Evolutionary conservation across 345 rosid species (phyloP), one percentile per base, ranked within the genome.

Genomic region (Mangifera indica): DNA sequence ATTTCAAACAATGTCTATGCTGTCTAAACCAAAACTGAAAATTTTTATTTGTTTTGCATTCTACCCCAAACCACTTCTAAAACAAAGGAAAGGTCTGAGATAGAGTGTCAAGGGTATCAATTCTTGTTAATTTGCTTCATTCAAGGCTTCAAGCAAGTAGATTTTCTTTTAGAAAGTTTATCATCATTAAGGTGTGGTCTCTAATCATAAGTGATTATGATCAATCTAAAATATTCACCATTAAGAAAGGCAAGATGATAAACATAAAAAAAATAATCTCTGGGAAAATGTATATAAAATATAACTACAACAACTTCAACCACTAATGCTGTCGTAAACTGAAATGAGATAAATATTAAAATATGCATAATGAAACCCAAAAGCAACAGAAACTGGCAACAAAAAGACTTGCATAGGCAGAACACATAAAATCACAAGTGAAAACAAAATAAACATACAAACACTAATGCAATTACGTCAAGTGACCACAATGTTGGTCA

Each of bases 121-220:
- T 26, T 20, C 18, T 9, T 18, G 8, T 48, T 66, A 25, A 48
- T 48, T 63, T 32, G 20, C 20, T 1, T 22, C 9, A 10, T n/a
- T 17, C 55, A 58, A 74, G n/a, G n/a, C n/a, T n/a, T n/a, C n/a
- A n/a, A n/a, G 60, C 21, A 66, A 21, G 15, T 60, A 48, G 18
- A n/a, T 60, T 14, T 18, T 34, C 15, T 13, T 26, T 11, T 10
- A 61, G 9, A 68, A 71, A 40, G 17, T n/a, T 21, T 24, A 26
- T 55, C 25, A 14, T 48, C 63, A 37, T 49, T 40, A 13, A 66
- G 9, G 51, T 66, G 24, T 24, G 22, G 48, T 18, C 42, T 62
- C 60, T 56, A 17, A 44, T 17, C 3, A 18, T 21, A 13, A 62
- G 37, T 8, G 63, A 34, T 7, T 53, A 52, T 46, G 40, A 46